Evolutionary conservation across 805 yeast species (phyloP).

Genomic region (Cyberlindnera americana): DNA sequence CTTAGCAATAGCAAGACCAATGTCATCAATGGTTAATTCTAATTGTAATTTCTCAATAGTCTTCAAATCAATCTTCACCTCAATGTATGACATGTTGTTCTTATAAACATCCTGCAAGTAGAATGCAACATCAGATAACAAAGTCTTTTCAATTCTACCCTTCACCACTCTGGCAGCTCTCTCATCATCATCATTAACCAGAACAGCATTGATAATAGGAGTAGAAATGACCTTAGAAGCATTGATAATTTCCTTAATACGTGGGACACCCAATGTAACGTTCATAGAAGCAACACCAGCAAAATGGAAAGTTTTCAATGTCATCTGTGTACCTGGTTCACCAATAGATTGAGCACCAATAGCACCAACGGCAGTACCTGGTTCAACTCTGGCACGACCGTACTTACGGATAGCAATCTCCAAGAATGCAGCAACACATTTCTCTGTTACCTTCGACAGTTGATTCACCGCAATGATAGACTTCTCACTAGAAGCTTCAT

Average conservation of each 20-base stretch:
- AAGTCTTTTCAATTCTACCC: conserved; percentile 93
- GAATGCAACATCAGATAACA: conserved; percentile 78
- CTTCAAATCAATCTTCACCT: conserved; percentile 74
- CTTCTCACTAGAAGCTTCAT: conserved; percentile 33
- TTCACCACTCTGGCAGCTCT: conserved; percentile 98
- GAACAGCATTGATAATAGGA: conserved; percentile 91
- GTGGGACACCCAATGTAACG: conserved; percentile 98
- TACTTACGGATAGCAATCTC: conserved; percentile 78
- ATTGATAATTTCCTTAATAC: conserved; percentile 97
- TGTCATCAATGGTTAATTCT: conserved; percentile 82
- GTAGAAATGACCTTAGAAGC: conserved; percentile 95
- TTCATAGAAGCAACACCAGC: conserved; percentile 99
- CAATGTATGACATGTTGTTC: conserved; percentile 70
- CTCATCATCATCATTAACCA: conserved; percentile 91
- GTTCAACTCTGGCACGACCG: conserved; percentile 88
- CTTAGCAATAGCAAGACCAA: conserved; percentile 71
- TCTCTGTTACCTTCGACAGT: conserved; percentile 60
- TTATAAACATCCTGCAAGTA: conserved; percentile 93
- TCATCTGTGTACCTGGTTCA: conserved; percentile 99
- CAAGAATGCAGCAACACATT: conserved; percentile 61
- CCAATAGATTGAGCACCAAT: conserved; percentile 99
- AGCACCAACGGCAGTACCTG: conserved; percentile 99
- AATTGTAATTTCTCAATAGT: conserved; percentile 88
- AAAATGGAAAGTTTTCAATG: conserved; percentile 93
- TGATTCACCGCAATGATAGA: conserved; percentile 54